A percentile compares a stretch with the other conserved stretches of the same genome.
These are phyloP conservation scores for Penicillium brasilianum DNA, from an alignment of 2,329 filamentous ascomycete species.

Conservation along the genomic window DNA sequence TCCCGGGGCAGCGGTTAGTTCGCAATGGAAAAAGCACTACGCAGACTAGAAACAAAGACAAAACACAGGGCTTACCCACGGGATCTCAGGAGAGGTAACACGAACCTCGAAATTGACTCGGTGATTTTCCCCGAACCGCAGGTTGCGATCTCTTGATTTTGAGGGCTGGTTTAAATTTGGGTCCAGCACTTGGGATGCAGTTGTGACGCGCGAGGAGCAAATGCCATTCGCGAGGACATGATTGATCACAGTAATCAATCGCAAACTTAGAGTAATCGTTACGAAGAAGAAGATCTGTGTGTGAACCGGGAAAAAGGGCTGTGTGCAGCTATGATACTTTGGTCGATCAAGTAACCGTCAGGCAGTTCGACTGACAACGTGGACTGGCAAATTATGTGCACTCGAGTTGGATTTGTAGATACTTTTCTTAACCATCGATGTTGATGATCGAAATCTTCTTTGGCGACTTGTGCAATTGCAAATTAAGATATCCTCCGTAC, in stretches of 20 bases:
- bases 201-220: neutral
- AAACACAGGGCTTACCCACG: neutral
- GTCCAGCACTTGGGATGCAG: neutral
- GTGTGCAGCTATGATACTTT: neutral
- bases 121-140: neutral
- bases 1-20: neutral
- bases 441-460: neutral
- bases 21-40: neutral
- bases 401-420: too few species aligned
- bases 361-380: neutral
- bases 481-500: neutral
- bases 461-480: neutral
- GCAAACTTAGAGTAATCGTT: neutral
- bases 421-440: too few species aligned
- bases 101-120: neutral
- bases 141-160: neutral
- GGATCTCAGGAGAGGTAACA: neutral
- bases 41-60: neutral
- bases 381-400: neutral
- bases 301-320: neutral
- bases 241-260: neutral
- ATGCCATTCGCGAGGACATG: neutral
- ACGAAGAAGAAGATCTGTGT: neutral
- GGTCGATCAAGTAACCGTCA: neutral
- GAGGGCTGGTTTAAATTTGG: neutral